These are phyloP conservation scores for Nicotiana attenuata DNA, from an alignment of 257 asterid species.

Conservation along the genomic window DNA sequence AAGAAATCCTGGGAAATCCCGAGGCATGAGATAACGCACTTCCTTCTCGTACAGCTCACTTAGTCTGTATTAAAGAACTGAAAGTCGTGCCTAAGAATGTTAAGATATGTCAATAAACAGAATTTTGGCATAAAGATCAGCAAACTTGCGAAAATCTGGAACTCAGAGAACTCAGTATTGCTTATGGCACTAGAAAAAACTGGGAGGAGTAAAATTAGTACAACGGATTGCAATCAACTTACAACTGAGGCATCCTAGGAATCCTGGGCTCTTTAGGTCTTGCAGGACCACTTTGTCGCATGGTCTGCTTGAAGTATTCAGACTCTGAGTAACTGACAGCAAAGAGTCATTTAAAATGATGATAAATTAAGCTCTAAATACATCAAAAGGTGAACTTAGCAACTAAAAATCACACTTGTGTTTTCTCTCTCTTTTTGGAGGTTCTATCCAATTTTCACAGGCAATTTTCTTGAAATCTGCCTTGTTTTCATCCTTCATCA, in stretches of 20 bases:
- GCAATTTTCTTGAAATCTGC: conserved; percentile 91
- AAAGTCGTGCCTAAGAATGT: conserved; percentile 80
- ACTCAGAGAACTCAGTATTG: background rate
- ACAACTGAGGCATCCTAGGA: conserved; percentile 99
- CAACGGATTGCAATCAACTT: conserved; percentile 21
- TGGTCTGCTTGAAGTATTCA: conserved; percentile 97
- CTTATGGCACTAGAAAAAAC: conserved; percentile 1
- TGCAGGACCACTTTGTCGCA: conserved; percentile 97
- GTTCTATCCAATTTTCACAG: conserved; percentile 91
- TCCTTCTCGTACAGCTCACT: conserved; percentile 95
- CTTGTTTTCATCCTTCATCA: conserved; percentile 73
- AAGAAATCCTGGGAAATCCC: background rate
- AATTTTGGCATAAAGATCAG: background rate
- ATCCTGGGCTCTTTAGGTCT: conserved; percentile 95
- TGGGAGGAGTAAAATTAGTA: background rate
- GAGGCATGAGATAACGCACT: conserved; percentile 73
- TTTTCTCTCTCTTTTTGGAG: conserved; percentile 87
- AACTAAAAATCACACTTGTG: conserved; percentile 69
- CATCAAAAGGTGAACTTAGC: conserved; percentile 1
- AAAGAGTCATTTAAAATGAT: background rate
- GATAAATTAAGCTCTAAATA: background rate
- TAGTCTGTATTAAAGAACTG: conserved; percentile 99
- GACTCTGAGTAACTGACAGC: conserved; percentile 81
- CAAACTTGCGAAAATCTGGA: background rate
- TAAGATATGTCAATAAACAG: conserved; percentile 19